phyloP scores from a whole-genome alignment of 352 stramenopile species.

The Phytophthora chlamydospora region DNA sequence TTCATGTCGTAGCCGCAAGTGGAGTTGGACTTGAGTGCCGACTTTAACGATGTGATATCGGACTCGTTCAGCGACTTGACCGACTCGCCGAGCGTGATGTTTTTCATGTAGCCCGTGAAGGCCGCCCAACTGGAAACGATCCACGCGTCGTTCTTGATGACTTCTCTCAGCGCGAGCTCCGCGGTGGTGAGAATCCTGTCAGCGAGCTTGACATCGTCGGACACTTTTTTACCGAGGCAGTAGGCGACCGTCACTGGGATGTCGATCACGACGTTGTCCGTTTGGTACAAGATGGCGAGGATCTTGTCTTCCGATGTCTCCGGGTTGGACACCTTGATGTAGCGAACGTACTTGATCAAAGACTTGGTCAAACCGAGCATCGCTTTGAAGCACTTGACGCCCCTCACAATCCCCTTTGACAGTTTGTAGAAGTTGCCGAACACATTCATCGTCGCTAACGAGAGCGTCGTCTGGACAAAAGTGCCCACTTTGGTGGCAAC shows the following conservation, averaged over 20 bases:
- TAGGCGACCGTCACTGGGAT: constrained; percentile 41
- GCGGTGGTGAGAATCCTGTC: constrained; percentile 38
- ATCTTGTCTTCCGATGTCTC: constrained; percentile 41
- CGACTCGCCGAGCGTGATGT: constrained; percentile 23
- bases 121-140: constrained; percentile 33
- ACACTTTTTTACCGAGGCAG: constrained; percentile 34
- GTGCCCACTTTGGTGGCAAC: constrained; percentile 22
- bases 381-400: constrained; percentile 35
- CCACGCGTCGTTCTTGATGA: constrained; percentile 30
- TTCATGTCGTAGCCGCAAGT: constrained; percentile 32
- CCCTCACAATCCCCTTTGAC: constrained; percentile 13
- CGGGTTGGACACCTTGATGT: constrained; percentile 31
- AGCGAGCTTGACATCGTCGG: constrained; percentile 30
- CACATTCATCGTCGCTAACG: constrained; percentile 18
- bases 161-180: constrained; percentile 32
- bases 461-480: constrained; percentile 19
- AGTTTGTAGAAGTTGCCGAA: constrained; percentile 25
- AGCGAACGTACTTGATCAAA: constrained; percentile 33
- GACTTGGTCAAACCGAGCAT: constrained; percentile 34
- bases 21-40: constrained; percentile 25
- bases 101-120: constrained; percentile 32
- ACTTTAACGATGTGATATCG: constrained; percentile 22
- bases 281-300: constrained; percentile 39
- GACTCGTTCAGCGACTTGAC: constrained; percentile 20
- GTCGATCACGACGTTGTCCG: constrained; percentile 43